These are phyloP conservation scores for Mucor saturninus DNA, from an alignment of 371 early-diverging fungal genomes.

Conservation along the genomic window DNA sequence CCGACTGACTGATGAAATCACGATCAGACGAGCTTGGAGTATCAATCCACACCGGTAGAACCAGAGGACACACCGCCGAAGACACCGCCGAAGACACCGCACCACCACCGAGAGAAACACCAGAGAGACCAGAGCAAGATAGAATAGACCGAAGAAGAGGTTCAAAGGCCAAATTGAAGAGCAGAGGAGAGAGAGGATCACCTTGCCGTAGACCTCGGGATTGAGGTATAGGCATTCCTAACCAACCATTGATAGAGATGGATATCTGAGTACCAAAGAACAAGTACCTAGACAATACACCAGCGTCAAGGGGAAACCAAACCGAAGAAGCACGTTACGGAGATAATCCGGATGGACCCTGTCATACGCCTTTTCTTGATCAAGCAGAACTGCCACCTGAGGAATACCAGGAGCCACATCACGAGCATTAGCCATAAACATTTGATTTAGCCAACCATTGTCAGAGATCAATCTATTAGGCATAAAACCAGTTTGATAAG, in stretches of 20 bases:
- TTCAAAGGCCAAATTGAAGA: constrained; percentile 22
- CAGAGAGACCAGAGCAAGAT: not conserved
- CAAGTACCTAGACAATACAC: not conserved
- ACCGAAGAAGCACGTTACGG: not conserved
- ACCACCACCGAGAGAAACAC: not conserved
- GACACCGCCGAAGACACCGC: no score
- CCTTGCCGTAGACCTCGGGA: constrained; percentile 17
- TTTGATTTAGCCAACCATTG: constrained; percentile 22
- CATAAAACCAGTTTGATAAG: constrained; percentile 22
- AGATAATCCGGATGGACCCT: constrained; percentile 30
- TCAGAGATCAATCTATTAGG: constrained; percentile 24
- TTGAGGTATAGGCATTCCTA: not conserved
- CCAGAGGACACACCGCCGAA: not conserved
- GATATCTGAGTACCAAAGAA: constrained; percentile 13
- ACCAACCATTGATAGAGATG: constrained; percentile 20
- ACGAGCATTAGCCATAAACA: constrained; percentile 16
- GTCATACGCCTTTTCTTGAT: constrained; percentile 30
- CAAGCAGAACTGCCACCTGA: constrained; percentile 3
- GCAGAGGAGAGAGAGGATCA: constrained; percentile 22
- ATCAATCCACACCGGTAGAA: constrained; percentile 9
- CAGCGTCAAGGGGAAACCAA: constrained; percentile 7
- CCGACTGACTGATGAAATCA: constrained; percentile 5
- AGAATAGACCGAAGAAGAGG: not conserved
- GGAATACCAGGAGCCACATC: not conserved
- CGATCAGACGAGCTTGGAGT: constrained; percentile 2